Evolutionary conservation across 2,329 filamentous ascomycete species (phyloP), one percentile per base, ranked within the genome.

Genomic region (Claviceps fusiformis): DNA sequence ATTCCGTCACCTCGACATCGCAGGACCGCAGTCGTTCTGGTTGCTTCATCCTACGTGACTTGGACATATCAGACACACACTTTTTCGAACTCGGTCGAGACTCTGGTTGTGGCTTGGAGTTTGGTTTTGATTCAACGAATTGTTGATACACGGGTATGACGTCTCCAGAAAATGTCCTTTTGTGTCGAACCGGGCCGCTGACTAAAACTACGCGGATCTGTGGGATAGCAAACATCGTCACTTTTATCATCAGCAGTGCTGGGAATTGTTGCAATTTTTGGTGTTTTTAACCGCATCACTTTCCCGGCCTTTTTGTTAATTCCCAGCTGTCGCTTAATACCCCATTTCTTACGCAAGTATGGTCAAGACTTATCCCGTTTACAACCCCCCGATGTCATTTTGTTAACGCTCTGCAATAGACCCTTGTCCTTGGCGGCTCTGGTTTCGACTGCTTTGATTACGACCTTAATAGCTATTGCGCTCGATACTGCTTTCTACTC

Each of bases 51-150:
- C 31, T 98, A 97, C 71, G 92, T 96, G 62, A 98, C 93, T 50
- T 98, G 93, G 92, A 96, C 92, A 48, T 95, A 92, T 72, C 93
- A 98, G 72, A 93, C 89, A 19, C 93, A 98, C 71, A 97, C 93
- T 13, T 97, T 98, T 70, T 97, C 92, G 59, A 98, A 98, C 72
- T 95, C 92, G 58, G 80, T 97, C 61, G 93, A 98, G 74, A 97
- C 93, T 3, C 75, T 98, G 62, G 79, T 92, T 52, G 90, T 98
- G 53, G 81, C 89, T 54, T 98, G 93, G 93, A 91, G 87, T 65
- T 73, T 98, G 69, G 91, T 97, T 50, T 73, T 98, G 68, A 91
- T 96, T 58, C 83, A 88, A 69, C 85, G 92, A 67, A 93, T 97
- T 61, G 76, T 86, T 49, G 83, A 86, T 61, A 82, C 86, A 64